phyloP scores from a whole-genome alignment of 805 yeast genomes.

The Pichia phayaonensis region DNA sequence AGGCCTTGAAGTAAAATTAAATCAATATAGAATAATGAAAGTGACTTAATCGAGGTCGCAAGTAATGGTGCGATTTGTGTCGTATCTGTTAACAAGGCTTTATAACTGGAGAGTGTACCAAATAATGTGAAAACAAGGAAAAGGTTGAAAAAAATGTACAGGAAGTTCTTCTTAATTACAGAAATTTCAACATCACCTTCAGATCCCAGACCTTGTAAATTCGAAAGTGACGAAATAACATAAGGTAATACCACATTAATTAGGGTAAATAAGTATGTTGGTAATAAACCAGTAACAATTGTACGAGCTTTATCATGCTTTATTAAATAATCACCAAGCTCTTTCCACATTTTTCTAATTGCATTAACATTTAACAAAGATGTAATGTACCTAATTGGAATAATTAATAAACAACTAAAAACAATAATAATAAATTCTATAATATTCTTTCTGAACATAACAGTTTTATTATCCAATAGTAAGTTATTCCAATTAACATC shows the following conservation, averaged over 20 bases:
- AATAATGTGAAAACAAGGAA: conserved; percentile 55
- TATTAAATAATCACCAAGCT: conserved; percentile 44
- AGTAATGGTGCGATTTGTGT: conserved; percentile 50
- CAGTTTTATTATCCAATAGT: conserved; percentile 32
- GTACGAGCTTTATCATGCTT: conserved; percentile 46
- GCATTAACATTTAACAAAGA: conserved; percentile 50
- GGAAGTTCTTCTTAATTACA: conserved; percentile 49
- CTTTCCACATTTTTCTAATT: conserved; percentile 52
- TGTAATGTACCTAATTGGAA: conserved; percentile 50
- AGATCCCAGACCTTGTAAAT: conserved; percentile 45
- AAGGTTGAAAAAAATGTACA: conserved; percentile 53
- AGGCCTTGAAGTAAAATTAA: conserved; percentile 65
- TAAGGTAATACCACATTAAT: conserved; percentile 49
- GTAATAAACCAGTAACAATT: conserved; percentile 53
- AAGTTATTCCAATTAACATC: conserved; percentile 79
- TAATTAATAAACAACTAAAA: conserved; percentile 44
- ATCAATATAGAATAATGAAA: conserved; percentile 49
- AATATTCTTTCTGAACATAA: conserved; percentile 27
- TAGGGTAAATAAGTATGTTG: conserved; percentile 51
- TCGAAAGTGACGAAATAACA: conserved; percentile 43
- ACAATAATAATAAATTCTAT: conserved; percentile 35
- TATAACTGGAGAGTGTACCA: conserved; percentile 54
- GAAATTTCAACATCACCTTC: conserved; percentile 54
- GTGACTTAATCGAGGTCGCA: conserved; percentile 43
- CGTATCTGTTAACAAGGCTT: conserved; percentile 50